Conservation (phyloP, 306 rosid genomes). For the Castanea sativa region DNA sequence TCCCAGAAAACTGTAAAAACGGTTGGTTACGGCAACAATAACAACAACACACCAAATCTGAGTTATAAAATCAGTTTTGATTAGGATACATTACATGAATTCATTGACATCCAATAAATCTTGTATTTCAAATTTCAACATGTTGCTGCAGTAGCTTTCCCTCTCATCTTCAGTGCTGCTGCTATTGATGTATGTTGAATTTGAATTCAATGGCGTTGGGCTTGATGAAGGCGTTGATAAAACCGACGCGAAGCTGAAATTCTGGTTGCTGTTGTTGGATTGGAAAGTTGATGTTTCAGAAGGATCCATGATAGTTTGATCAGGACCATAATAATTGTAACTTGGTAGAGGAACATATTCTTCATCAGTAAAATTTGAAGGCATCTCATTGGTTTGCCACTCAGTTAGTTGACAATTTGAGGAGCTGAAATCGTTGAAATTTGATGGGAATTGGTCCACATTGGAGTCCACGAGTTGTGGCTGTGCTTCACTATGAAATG, state of each 20-base stretch:
- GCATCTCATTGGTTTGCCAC: conserved; percentile 36
- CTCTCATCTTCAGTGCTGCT: conserved; percentile 71
- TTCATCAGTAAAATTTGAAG: conserved; percentile 22
- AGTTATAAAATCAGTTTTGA: too few species aligned
- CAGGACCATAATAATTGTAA: conserved; percentile 24
- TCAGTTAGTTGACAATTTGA: conserved; percentile 36
- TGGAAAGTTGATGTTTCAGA: conserved; percentile 43
- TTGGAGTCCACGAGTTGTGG: conserved; percentile 29
- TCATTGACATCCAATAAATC: conserved; percentile 49
- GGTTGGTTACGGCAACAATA: too few species aligned
- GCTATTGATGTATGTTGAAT: conserved; percentile 49
- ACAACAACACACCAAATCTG: too few species aligned
- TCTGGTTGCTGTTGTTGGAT: conserved; percentile 38
- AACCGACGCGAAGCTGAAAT: conserved; percentile 51
- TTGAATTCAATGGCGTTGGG: conserved; percentile 67
- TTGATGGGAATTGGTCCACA: conserved; percentile 32
- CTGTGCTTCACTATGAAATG: conserved; percentile 33
- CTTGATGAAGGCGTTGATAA: conserved; percentile 84
- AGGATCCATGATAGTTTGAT: conserved; percentile 30
- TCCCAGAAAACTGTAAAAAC: conserved; percentile 16
- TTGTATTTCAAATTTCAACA: conserved; percentile 64
- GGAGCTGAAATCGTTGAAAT: conserved; percentile 30
- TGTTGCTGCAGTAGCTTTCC: conserved; percentile 67
- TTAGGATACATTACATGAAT: conserved; percentile 40
- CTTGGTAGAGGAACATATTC: conserved; percentile 36